Evolutionary conservation across 192 early-diverging fungal species (phyloP), one percentile per base, ranked within the genome.

Genomic region (Coemansia sp.): DNA sequence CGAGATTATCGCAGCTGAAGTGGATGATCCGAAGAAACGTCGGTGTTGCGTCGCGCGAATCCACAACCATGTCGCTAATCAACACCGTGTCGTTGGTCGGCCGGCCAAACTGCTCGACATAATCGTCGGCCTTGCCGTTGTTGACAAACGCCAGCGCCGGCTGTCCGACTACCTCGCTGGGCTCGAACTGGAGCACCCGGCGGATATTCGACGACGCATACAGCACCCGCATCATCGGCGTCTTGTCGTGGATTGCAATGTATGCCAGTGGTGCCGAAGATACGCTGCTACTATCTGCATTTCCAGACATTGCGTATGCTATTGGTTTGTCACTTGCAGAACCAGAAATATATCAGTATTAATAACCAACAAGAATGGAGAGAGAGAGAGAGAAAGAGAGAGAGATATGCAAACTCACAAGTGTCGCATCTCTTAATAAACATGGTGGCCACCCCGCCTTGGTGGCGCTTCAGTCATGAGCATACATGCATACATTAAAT

Each of bases 221-320:
- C 15, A 62, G 60, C 18, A 62, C 60, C 4, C 39, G 60, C 60
- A 62, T 62, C 39, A 43, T 14, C 15, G 60, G 60, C 39, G 60
- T 62, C 18, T 62, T 62, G 39, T 62, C 60, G 39, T 62, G 36
- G 39, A 62, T 43, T 7, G 60, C 60, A 15, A 62, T 62, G 60
- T 62, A 62, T 3, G 60, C 36, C 39, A 12, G 7, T 70, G 51
- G 3, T 34, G 35, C 0, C 54, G 64, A 37, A 69, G 58, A 12
- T 51, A 28, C 22, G 22, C 22, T 28, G 22, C 22, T 28, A 28
- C 22, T 28, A 28, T 28, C 22, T 28, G 22, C 22, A 1, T 28
- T 28, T 28, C 22, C 22, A 28, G 22, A 28, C 22, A 28, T 28
- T 28, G 22, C 22, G 22, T 28, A 28, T 28, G 22, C 22, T 28